Conservation (phyloP, 139 green algal genomes). For the Tetratostichococcus sp. region DNA sequence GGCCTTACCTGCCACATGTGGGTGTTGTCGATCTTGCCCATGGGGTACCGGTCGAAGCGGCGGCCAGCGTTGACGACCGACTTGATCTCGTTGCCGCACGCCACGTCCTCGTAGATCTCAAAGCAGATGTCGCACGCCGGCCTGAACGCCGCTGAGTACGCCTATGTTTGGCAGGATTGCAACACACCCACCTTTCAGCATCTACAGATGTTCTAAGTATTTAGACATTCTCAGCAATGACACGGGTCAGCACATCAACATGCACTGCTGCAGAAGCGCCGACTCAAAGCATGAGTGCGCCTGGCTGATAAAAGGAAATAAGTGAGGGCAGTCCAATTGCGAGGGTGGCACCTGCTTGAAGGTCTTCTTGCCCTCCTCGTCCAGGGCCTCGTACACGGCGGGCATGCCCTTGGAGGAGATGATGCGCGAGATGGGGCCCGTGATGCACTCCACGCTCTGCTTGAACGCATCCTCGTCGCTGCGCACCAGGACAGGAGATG, state of each 20-base stretch:
- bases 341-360: conserved; percentile 36
- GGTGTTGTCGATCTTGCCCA: conserved; percentile 98
- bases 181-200: too few species aligned
- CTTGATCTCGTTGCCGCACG: conserved; percentile 97
- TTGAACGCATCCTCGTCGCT: conserved; percentile 94
- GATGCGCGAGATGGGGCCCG: conserved; percentile 87
- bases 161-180: conserved; percentile 30
- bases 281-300: too few species aligned
- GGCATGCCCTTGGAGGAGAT: conserved; percentile 96
- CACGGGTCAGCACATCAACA: too few species aligned
- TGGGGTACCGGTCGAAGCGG: conserved; percentile 94
- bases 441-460: conserved; percentile 96
- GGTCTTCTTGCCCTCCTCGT: conserved; percentile 81
- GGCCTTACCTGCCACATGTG: conserved; percentile 94
- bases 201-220: too few species aligned
- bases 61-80: conserved; percentile 88
- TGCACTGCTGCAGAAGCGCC: too few species aligned
- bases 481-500: background rate
- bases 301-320: too few species aligned
- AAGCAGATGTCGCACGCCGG: conserved; percentile 96
- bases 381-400: conserved; percentile 89
- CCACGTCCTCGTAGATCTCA: conserved; percentile 98
- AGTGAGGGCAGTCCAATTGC: too few species aligned
- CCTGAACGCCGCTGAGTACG: conserved; percentile 83
- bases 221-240: too few species aligned